Evolutionary conservation across 352 stramenopile genomes (phyloP).

Genomic region (Phytophthora citricola): DNA sequence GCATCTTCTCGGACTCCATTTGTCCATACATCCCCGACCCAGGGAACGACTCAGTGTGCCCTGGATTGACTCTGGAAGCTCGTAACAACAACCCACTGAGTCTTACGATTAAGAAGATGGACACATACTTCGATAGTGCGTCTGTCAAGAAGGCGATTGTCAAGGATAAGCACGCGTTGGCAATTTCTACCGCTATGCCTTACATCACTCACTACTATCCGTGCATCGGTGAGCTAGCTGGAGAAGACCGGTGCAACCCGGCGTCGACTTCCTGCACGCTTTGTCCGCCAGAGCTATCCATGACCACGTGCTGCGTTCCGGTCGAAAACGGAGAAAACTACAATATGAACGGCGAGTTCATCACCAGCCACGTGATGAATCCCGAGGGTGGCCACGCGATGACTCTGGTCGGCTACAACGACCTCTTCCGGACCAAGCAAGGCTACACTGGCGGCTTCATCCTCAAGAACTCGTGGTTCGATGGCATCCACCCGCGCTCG

Average conservation of each 20-base stretch:
- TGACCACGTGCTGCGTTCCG: slow-evolving; percentile 66
- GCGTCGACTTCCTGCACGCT: slow-evolving; percentile 54
- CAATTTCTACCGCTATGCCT: too few species aligned
- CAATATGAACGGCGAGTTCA: slow-evolving; percentile 77
- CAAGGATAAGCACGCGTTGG: too few species aligned
- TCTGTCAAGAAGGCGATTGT: too few species aligned
- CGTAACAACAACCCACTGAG: too few species aligned
- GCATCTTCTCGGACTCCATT: too few species aligned
- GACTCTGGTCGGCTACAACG: slow-evolving; percentile 77
- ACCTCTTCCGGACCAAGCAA: slow-evolving; percentile 64
- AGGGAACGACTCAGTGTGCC: too few species aligned
- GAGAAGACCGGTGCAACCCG: slow-evolving; percentile 62
- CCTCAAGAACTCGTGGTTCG: slow-evolving; percentile 83
- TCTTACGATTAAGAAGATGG: too few species aligned
- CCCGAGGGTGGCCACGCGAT: slow-evolving; percentile 70
- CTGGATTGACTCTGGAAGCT: too few species aligned
- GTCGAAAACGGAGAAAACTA: slow-evolving; percentile 52
- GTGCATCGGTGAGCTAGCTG: slow-evolving; percentile 56
- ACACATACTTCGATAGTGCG: too few species aligned
- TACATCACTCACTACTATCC: slow-evolving; percentile 77
- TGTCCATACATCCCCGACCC: too few species aligned
- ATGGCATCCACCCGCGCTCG: slow-evolving; percentile 68
- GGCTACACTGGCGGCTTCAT: slow-evolving; percentile 74
- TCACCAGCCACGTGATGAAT: slow-evolving; percentile 59
- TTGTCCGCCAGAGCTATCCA: slow-evolving; percentile 52